Conservation (phyloP, 148 eudicot genomes). For the Amaranthus hypochondriacus region DNA sequence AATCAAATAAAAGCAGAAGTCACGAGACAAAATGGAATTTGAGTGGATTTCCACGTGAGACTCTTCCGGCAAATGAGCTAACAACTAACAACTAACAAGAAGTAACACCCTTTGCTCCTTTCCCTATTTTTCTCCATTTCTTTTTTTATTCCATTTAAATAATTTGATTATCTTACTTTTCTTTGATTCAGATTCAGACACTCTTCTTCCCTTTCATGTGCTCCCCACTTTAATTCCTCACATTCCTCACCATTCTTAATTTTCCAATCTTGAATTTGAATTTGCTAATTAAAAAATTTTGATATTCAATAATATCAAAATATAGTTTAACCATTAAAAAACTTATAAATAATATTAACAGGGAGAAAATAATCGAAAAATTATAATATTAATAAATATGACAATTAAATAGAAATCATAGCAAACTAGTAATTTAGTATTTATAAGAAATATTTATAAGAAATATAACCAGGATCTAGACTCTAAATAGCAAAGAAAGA, state of each 20-base stretch:
- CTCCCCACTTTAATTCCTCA: conserved; percentile 10
- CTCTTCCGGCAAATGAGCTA: conserved; percentile 15
- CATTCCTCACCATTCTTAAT: background rate
- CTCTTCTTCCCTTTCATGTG: conserved; percentile 27
- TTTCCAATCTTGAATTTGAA: too few species aligned
- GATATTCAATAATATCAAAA: background rate
- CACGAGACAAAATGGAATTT: conserved; percentile 1
- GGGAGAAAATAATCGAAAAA: too few species aligned
- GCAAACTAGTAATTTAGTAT: too few species aligned
- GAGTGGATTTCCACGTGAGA: conserved; percentile 23
- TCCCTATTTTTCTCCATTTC: background rate
- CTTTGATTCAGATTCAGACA: conserved; percentile 26
- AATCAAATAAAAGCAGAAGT: background rate
- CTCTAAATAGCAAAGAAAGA: too few species aligned
- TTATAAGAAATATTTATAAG: too few species aligned
- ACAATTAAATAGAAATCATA: too few species aligned
- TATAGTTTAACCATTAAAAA: background rate
- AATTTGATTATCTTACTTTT: background rate
- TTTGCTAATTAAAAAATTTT: background rate
- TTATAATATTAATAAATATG: too few species aligned
- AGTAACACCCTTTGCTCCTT: background rate
- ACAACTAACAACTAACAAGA: background rate
- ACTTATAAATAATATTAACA: background rate
- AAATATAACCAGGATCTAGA: too few species aligned
- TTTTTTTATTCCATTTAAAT: background rate